phyloP scores from a whole-genome alignment of 345 rosid species.

The Raphanus raphanistrum region DNA sequence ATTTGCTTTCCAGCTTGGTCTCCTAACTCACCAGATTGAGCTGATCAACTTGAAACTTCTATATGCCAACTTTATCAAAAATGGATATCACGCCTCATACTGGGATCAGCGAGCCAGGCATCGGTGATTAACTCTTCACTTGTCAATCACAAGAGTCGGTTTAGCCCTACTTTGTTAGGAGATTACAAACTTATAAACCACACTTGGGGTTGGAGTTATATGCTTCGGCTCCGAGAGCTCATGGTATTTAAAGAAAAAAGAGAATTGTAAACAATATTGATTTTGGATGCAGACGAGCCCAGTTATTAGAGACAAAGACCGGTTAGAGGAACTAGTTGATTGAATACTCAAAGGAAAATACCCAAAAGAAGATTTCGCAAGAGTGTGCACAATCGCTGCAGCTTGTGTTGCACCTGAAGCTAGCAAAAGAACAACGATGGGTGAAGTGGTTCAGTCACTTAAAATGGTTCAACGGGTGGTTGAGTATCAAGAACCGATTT shows the following conservation, averaged over 20 bases:
- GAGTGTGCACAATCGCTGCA: conserved; percentile 98
- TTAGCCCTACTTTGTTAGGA: conserved; percentile 66
- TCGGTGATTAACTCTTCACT: conserved; percentile 74
- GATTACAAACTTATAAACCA: conserved; percentile 79
- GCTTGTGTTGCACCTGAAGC: conserved; percentile 98
- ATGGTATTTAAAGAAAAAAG: too few species aligned
- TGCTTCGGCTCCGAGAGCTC: too few species aligned
- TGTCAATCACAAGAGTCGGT: conserved; percentile 62
- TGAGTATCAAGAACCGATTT: conserved; percentile 68
- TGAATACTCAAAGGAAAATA: conserved; percentile 72
- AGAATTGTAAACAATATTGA: neutral
- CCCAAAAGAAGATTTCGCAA: conserved; percentile 84
- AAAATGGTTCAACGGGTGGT: conserved; percentile 91
- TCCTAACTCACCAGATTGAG: conserved; percentile 86
- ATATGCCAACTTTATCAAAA: conserved; percentile 60
- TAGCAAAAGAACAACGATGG: conserved; percentile 93
- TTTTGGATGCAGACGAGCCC: conserved; percentile 79
- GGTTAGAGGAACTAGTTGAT: conserved; percentile 87
- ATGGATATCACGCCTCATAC: conserved; percentile 89
- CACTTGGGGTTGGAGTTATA: too few species aligned
- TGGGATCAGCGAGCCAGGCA: conserved; percentile 68
- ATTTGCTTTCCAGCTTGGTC: conserved; percentile 77
- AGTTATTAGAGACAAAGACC: conserved; percentile 86
- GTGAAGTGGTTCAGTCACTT: conserved; percentile 96
- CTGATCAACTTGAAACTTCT: conserved; percentile 60